Base-by-base conservation (phyloP, 257 asterid genomes). In the Dorcoceras hygrometricum region DNA sequence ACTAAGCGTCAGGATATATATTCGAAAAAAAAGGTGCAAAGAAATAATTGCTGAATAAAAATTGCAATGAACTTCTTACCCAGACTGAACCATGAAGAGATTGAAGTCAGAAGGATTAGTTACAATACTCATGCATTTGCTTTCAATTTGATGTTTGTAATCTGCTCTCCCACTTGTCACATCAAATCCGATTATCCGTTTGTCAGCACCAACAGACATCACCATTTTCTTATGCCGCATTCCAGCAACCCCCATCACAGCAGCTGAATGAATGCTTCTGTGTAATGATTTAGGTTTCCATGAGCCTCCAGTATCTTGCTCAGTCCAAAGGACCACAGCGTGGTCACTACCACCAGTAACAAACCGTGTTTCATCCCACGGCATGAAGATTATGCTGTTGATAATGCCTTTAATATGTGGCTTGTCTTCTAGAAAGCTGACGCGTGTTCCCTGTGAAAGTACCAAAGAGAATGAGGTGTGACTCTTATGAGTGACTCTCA, bases 241-340 rank as follows among this genome's bases (percentile, higher is more conserved):
- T 67, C 96, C 99, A 48, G 97, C 95, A 79, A 93, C 85, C 50
- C 99, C 97, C 95, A 81, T 88, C 24, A 93, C 96, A 59, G 97
- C 95, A 73, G 99, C 88, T 63, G 97, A 77, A 76, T 93, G 99
- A 67, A 51, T 6, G 34, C 58, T 64, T 71, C 70, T 82, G 75
- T 90, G 97, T 77, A 93, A 63, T 24, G 81, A 3, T 67, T 75
- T 80, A 62, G 86, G 81, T 73, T 80, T 86, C 97, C 97, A 93
- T 55, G 75, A 73, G 78, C 79, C 76, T 57, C 78, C 87, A 0
- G 46, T 10, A 34, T 76, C 89, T 72, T 79, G 87, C 70, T 88
- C 85, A 4, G 81, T 73, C 99, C 99, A 93, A 31, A 88, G 82
- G 76, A 88, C 31, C 24, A 90, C 96, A 20, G 89, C 95, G 64